Evolutionary conservation across 169 alveolate genomes (phyloP).

Genomic region (Eimeria brunetti): DNA sequence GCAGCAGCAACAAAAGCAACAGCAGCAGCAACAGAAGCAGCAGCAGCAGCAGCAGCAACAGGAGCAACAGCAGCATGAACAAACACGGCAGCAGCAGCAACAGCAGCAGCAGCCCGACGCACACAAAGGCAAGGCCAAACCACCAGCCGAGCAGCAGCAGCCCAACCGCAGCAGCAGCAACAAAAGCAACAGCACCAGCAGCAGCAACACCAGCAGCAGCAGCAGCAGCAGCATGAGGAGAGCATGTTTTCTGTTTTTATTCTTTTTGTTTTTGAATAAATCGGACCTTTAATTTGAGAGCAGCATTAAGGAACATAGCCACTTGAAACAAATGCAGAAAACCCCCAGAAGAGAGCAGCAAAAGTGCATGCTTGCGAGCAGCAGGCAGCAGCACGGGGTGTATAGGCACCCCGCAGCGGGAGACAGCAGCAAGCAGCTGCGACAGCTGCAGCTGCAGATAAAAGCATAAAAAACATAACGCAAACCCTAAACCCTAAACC

Average conservation of each 20-base stretch:
- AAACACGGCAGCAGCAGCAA: not conserved
- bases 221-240: not conserved
- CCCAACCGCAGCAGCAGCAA: not conserved
- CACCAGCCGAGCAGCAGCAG: not conserved
- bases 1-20: not conserved
- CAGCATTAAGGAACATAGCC: constrained; percentile 28
- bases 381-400: not conserved
- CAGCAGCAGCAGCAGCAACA: not conserved
- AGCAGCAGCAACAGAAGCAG: not conserved
- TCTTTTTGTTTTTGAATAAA: not conserved
- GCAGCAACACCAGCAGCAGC: not conserved
- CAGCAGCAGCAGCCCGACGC: no score
- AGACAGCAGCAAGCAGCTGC: constrained; percentile 24
- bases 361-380: not conserved
- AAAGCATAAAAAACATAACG: not conserved
- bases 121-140: no score
- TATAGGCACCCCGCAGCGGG: not conserved
- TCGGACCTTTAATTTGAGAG: not conserved
- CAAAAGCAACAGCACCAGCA: not conserved
- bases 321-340: constrained; percentile 19
- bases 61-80: no score
- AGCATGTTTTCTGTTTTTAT: not conserved
- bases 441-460: constrained; percentile 36
- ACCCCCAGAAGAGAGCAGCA: constrained; percentile 35
- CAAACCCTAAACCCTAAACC: constrained; percentile 21